These are phyloP conservation scores for Barnettozyma californica DNA, from an alignment of 805 yeast species.

Conservation along the genomic window DNA sequence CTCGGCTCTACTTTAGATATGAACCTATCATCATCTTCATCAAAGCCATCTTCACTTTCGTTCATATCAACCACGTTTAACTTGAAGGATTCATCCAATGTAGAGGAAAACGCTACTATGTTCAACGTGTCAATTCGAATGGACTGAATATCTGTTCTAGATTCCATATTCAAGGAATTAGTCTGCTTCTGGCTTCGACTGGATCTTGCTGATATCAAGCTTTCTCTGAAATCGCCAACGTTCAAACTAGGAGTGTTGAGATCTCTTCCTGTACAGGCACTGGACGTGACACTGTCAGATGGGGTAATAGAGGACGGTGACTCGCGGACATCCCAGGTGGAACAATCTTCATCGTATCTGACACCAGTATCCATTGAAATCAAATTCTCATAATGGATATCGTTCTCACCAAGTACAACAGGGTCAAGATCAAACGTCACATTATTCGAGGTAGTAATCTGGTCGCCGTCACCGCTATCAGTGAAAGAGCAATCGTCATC, in stretches of 20 bases:
- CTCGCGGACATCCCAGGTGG: slow-evolving; percentile 1
- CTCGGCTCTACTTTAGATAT: neutral
- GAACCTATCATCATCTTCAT: neutral
- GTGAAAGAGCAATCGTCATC: neutral
- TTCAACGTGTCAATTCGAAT: neutral
- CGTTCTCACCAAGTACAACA: neutral
- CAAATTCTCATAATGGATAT: too few species aligned
- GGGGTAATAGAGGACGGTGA: neutral
- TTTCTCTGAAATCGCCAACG: slow-evolving; percentile 3
- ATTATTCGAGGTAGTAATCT: neutral
- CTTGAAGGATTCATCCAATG: slow-evolving; percentile 4
- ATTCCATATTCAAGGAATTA: neutral
- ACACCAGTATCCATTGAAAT: neutral
- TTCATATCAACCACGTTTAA: slow-evolving; percentile 7
- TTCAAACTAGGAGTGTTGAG: neutral
- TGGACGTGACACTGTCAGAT: neutral
- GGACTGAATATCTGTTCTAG: neutral
- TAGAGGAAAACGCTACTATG: neutral
- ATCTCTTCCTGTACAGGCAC: neutral
- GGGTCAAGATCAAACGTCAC: neutral
- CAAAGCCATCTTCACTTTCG: slow-evolving; percentile 3
- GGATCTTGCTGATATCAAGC: slow-evolving; percentile 2
- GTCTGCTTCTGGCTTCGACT: neutral
- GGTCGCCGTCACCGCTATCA: neutral
- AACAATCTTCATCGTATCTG: neutral